Base-by-base conservation (phyloP, 2,329 filamentous ascomycete genomes). In the Nemania sp. region DNA sequence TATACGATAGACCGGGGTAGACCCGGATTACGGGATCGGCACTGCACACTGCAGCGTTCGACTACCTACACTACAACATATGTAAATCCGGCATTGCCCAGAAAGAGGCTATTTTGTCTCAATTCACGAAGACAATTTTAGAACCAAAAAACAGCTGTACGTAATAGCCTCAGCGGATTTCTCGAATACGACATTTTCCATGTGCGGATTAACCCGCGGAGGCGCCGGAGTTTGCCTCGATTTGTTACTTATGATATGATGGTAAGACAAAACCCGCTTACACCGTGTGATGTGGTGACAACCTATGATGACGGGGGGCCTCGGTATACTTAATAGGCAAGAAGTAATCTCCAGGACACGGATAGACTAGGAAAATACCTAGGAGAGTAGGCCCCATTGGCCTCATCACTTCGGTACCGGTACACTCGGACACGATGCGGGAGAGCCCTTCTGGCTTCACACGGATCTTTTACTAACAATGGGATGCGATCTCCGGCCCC, bases 21-120 rank as follows among this genome's bases (percentile, higher is more conserved):
- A 34, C 43, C 57, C 54, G 50, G 47, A 39, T 49, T 49, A 34
- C 39, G 50, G 49, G 46, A 54, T 59, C 57, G 57, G 49, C 47
- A 24, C 50, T 54, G 33, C 47, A 19, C 42, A 19, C 42, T 46
- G 33, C 47, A 40, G 45, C 28, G n/a, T 43, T 54, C 23, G 34
- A 52, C 30, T 11, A 34, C 31, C 7, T n/a, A n/a, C n/a, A n/a
- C n/a, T n/a, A n/a, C n/a, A n/a, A n/a, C n/a, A n/a, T n/a, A n/a
- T n/a, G n/a, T n/a, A n/a, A n/a, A n/a, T 36, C 39, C 51, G 52
- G 33, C 40, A 30, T 43, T 26, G 43, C 23, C 19, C 39, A 11
- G 15, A 31, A 24, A 31, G 7, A 30, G 37, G 6, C 19, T 54
- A 9, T 24, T 24, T 31, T 14, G 26, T 51, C 19, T 36, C 12